These are phyloP conservation scores for Balansia obtecta DNA, from an alignment of 2,329 filamentous ascomycete genomes.

Conservation along the genomic window DNA sequence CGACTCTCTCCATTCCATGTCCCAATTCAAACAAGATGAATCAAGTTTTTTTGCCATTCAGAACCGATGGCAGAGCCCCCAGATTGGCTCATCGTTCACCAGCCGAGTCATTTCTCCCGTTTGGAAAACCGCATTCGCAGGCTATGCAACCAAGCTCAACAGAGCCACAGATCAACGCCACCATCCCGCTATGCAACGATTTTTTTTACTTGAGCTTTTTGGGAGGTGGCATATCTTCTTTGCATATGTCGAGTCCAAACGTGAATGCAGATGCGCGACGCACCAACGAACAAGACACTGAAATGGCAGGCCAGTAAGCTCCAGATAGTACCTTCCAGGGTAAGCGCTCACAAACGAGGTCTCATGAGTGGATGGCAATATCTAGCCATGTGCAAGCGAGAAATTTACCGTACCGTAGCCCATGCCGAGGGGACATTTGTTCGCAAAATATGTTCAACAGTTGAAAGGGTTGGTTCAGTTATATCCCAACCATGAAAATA, in stretches of 20 bases:
- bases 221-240: too few relatives aligned
- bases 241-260: too few relatives aligned
- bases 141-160: constrained; percentile 1
- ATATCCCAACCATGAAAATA: not conserved
- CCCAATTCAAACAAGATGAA: not conserved
- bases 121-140: not conserved
- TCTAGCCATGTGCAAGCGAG: not conserved
- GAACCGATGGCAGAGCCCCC: not conserved
- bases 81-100: not conserved
- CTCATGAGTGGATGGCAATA: too few relatives aligned
- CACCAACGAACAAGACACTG: too few relatives aligned
- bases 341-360: too few relatives aligned
- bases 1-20: not conserved
- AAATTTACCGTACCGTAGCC: not conserved
- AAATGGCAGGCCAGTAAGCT: too few relatives aligned
- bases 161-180: not conserved
- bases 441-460: not conserved
- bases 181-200: not conserved
- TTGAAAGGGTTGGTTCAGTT: not conserved
- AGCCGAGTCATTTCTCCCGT: not conserved
- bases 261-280: too few relatives aligned
- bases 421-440: not conserved
- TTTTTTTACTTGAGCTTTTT: not conserved
- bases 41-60: not conserved
- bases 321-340: too few relatives aligned